phyloP scores from a whole-genome alignment of 495 filamentous ascomycete genomes.

The Podospora fimiseda region DNA sequence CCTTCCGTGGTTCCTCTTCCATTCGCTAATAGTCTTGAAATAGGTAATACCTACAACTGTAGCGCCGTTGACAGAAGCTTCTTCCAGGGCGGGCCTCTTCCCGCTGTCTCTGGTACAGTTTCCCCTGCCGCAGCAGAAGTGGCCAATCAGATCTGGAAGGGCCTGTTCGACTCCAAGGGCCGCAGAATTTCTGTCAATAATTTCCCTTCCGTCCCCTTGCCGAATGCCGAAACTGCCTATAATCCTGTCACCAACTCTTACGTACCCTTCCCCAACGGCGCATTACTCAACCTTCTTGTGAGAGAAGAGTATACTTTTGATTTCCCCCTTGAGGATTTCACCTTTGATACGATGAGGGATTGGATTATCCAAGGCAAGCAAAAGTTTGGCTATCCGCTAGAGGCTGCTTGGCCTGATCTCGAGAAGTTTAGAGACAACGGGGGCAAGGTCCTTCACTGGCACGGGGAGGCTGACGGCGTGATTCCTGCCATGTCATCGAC shows the following conservation, averaged over 20 bases:
- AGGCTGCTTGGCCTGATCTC: slow-evolving; percentile 45
- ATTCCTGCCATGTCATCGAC: slow-evolving; percentile 45
- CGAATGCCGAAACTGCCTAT: slow-evolving; percentile 39
- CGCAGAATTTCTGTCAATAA: slow-evolving; percentile 43
- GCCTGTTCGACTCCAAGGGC: slow-evolving; percentile 40
- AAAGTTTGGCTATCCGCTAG: slow-evolving; percentile 36
- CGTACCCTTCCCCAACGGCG: slow-evolving; percentile 28
- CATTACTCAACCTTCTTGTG: slow-evolving; percentile 33
- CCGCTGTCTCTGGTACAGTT: slow-evolving; percentile 42
- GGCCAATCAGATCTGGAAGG: slow-evolving; percentile 35
- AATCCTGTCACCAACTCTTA: slow-evolving; percentile 34
- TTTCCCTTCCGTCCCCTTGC: slow-evolving; percentile 35
- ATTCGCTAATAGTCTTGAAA: too few species aligned
- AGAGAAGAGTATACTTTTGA: slow-evolving; percentile 28
- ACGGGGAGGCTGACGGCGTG: slow-evolving; percentile 45
- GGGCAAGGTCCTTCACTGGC: slow-evolving; percentile 47
- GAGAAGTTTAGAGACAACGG: slow-evolving; percentile 36
- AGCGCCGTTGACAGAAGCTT: slow-evolving; percentile 21
- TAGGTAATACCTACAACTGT: slow-evolving; percentile 46
- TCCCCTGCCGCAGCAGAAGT: slow-evolving; percentile 34
- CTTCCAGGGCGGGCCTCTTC: slow-evolving; percentile 12
- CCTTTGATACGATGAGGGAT: slow-evolving; percentile 41
- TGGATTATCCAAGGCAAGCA: slow-evolving; percentile 41
- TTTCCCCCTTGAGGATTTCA: slow-evolving; percentile 37
- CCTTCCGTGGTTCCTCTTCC: too few species aligned